A percentile compares a stretch with the other conserved stretches of the same genome.
Conservation (phyloP, 2,329 filamentous ascomycete genomes). For the Botrytis deweyae region DNA sequence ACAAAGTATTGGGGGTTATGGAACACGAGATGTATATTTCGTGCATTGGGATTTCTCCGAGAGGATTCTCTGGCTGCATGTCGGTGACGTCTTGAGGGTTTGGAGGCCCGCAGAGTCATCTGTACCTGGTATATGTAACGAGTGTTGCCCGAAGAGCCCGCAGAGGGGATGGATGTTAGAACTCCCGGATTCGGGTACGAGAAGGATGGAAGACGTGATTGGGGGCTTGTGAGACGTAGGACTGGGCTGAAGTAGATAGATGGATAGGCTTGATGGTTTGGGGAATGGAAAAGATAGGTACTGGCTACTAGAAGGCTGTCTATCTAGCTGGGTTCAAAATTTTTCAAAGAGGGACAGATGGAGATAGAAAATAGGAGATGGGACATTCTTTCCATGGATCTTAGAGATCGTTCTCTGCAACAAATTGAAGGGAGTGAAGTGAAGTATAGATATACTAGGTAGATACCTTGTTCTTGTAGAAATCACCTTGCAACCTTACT, state of each 20-base stretch:
- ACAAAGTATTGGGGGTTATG: background rate
- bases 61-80: background rate
- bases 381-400: background rate
- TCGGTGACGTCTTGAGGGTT: background rate
- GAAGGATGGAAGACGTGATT: background rate
- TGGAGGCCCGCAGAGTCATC: background rate
- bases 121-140: background rate
- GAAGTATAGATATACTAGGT: background rate
- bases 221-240: background rate
- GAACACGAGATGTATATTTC: background rate
- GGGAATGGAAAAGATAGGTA: background rate
- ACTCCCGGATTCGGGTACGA: background rate
- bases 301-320: background rate
- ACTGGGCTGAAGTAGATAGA: background rate
- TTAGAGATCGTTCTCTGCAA: background rate
- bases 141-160: slow-evolving; percentile 1
- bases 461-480: background rate
- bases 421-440: too few relatives aligned
- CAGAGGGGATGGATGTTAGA: background rate
- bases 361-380: background rate
- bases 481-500: background rate
- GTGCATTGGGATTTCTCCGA: background rate
- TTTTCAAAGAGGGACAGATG: background rate
- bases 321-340: background rate
- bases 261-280: background rate